phyloP scores from a whole-genome alignment of 495 filamentous ascomycete species.

The Tetracladium setigerum region DNA sequence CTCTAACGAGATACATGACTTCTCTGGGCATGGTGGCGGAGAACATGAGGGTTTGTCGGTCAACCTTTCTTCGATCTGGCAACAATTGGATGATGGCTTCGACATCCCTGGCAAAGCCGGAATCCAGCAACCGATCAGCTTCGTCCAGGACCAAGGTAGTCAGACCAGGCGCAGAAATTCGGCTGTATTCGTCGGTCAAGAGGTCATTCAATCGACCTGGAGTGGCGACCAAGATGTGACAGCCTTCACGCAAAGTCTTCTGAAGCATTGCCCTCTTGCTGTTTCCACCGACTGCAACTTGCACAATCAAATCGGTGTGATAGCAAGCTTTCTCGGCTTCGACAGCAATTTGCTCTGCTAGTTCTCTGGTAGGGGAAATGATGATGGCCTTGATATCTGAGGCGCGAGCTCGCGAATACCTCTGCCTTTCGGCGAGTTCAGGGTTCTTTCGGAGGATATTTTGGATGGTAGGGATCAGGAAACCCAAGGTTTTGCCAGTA shows the following conservation, averaged over 20 bases:
- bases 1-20: constrained; percentile 66
- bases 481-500: constrained; percentile 82
- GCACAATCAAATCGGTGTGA: constrained; percentile 64
- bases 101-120: constrained; percentile 80
- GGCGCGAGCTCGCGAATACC: constrained; percentile 28
- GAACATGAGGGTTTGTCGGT: constrained; percentile 86
- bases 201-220: constrained; percentile 86
- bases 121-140: constrained; percentile 85
- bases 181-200: constrained; percentile 55
- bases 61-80: constrained; percentile 47
- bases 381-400: constrained; percentile 81
- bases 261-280: constrained; percentile 56
- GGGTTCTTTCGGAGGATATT: constrained; percentile 58
- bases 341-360: constrained; percentile 87
- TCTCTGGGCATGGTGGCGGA: constrained; percentile 85
- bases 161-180: constrained; percentile 66
- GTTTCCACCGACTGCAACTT: constrained; percentile 85
- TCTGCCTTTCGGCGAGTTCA: constrained; percentile 27
- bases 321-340: constrained; percentile 68
- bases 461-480: constrained; percentile 70
- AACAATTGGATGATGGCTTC: constrained; percentile 57
- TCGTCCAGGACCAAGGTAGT: constrained; percentile 86
- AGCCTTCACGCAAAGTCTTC: constrained; percentile 62
- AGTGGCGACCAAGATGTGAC: constrained; percentile 85
- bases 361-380: constrained; percentile 88